Base-by-base conservation (phyloP, 495 filamentous ascomycete genomes). In the Recurvomyces mirabilis region DNA sequence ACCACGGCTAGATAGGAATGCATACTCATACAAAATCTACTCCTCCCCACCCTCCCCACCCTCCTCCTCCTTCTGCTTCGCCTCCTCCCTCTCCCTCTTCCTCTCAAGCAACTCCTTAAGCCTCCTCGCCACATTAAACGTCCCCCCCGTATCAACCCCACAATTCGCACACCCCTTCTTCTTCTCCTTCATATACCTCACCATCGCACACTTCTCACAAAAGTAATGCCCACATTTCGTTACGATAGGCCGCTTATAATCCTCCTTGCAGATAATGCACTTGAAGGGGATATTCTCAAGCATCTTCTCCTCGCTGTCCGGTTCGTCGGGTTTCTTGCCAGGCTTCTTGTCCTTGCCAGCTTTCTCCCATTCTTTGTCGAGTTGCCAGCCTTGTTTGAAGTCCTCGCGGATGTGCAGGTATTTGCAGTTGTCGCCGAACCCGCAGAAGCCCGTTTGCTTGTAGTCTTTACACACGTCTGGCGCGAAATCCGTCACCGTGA, bases 401-500 rank as follows among this genome's bases (percentile, higher is more conserved):
- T 91, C 84, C 52, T 93, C 84, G 10, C 93, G 73, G 1, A 76
- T 75, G 56, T 98, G 89, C 1, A 88, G 60, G 64, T 84, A 96
- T 59, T 89, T 93, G 66, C 87, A 93, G n/a, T 62, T 74, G 46
- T 87, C 79, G 4, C 81, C 82, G 44, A 82, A 89, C 1, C 82
- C 85, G 57, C 81, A 88, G 60, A 78, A 87, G 2, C 87, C 87
- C 0, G 85, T 93, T 51, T 84, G 74, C 51, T 93, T 93, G 60
- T 85, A 93, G 60, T 96, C 91, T 61, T 95, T 96, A 60, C 91
- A 96, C 12, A 93, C 84, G 55, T 95, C 89, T 0, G 93, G 89
- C 21, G 85, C 81, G 62, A 84, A 94, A 55, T 96, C 91, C 26
- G 77, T 94, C 13, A 87, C 74, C 0, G 87, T 96, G 41, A 93